Percentiles rank a stretch among this genome's conserved stretches.
Conservation (phyloP, 805 yeast species). For the Wickerhamiella azyma region DNA sequence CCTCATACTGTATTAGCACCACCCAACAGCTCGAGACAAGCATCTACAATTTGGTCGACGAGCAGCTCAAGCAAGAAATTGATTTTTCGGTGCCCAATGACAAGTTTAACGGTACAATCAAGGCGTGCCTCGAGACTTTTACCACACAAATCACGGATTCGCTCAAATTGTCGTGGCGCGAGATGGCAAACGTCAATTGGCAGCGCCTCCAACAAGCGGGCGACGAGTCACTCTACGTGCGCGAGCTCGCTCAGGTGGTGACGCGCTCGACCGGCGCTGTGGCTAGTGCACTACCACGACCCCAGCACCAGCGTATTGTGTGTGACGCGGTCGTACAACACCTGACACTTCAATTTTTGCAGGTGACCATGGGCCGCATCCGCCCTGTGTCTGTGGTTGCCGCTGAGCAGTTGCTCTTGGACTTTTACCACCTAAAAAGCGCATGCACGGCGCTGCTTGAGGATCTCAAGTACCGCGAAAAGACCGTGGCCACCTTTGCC, state of each 20-base stretch:
- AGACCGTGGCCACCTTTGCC: constrained; percentile 21
- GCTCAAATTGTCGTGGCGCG: constrained; percentile 65
- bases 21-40: constrained; percentile 60
- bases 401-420: constrained; percentile 73
- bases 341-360: constrained; percentile 40
- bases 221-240: constrained; percentile 59
- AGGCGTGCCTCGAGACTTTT: constrained; percentile 41
- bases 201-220: constrained; percentile 44
- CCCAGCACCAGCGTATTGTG: constrained; percentile 54
- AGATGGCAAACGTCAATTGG: constrained; percentile 71
- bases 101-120: constrained; percentile 43
- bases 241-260: constrained; percentile 37
- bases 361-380: constrained; percentile 39
- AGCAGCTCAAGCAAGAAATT: constrained; percentile 31
- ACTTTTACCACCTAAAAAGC: constrained; percentile 49
- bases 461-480: constrained; percentile 24
- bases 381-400: constrained; percentile 56
- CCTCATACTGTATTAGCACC: constrained; percentile 76
- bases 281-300: constrained; percentile 38
- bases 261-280: constrained; percentile 34
- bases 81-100: constrained; percentile 45
- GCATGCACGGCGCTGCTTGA: constrained; percentile 29
- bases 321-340: constrained; percentile 65
- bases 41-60: constrained; percentile 30
- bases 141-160: constrained; percentile 47